Percentiles rank a stretch among this genome's conserved stretches.
Conservation (phyloP, 768 basidiomycete genomes). For the Tulasnella sp. region DNA sequence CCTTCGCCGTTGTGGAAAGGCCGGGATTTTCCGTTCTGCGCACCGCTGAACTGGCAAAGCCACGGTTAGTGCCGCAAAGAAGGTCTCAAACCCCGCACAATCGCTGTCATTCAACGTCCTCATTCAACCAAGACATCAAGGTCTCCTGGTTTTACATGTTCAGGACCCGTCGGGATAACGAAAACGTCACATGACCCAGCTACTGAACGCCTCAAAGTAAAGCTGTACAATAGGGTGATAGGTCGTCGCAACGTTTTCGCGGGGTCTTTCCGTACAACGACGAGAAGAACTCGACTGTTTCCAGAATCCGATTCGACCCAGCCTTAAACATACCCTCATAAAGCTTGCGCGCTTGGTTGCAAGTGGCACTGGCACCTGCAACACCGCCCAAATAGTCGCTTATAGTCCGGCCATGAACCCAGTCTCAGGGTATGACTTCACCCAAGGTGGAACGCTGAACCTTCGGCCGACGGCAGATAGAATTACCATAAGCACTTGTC, state of each 20-base stretch:
- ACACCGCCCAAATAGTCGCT: constrained; percentile 9
- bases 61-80: not conserved
- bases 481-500: constrained; percentile 55
- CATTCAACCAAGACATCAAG: constrained; percentile 22
- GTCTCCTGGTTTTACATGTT: constrained; percentile 21
- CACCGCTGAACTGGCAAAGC: not conserved
- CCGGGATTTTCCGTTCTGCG: not conserved
- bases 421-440: constrained; percentile 64
- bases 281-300: constrained; percentile 11
- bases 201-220: constrained; percentile 7
- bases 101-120: constrained; percentile 35
- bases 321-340: not conserved
- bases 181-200: constrained; percentile 27
- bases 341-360: constrained; percentile 24
- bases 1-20: constrained; percentile 36
- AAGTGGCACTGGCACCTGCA: constrained; percentile 16
- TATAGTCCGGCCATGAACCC: constrained; percentile 18
- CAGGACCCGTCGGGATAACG: constrained; percentile 20
- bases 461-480: constrained; percentile 56
- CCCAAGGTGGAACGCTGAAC: constrained; percentile 58
- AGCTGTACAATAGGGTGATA: constrained; percentile 50
- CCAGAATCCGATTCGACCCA: not conserved
- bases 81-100: not conserved
- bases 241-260: constrained; percentile 42
- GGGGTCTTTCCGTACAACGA: constrained; percentile 31